Evolutionary conservation across 2,329 filamentous ascomycete genomes (phyloP).

Genomic region (Arthrobotrys megalospora): DNA sequence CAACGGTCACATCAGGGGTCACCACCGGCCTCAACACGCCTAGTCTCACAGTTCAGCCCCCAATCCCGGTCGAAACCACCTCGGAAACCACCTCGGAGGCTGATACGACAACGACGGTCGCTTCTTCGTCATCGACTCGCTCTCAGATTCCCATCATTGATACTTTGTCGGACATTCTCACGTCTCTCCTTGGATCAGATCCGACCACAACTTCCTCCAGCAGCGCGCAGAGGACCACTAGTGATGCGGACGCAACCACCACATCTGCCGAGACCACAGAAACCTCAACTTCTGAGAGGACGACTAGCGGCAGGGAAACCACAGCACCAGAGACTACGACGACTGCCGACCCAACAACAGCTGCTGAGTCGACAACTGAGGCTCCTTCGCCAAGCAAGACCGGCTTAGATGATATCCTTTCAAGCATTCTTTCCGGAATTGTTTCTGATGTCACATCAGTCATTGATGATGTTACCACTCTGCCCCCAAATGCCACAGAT

Average conservation of each 20-base stretch:
- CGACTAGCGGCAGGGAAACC: constrained; percentile 25
- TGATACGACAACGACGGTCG: constrained; percentile 8
- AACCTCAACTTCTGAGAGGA: constrained; percentile 18
- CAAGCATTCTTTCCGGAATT: constrained; percentile 40
- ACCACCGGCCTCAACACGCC: constrained; percentile 58
- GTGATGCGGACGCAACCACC: constrained; percentile 59
- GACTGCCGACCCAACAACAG: constrained; percentile 19
- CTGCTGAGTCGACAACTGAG: constrained; percentile 61
- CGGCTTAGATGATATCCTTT: constrained; percentile 58
- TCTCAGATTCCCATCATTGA: constrained; percentile 64
- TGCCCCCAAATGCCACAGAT: constrained; percentile 59
- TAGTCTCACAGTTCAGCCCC: constrained; percentile 37
- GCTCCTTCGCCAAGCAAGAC: constrained; percentile 44
- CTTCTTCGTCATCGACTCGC: constrained; percentile 51
- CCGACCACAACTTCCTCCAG: constrained; percentile 63
- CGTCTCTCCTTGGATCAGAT: constrained; percentile 65
- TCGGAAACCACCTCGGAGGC: constrained; percentile 1
- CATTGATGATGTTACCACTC: constrained; percentile 64
- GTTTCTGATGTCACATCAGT: constrained; percentile 65
- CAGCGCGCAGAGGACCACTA: constrained; percentile 22
- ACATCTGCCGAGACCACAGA: constrained; percentile 28
- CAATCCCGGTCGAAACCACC: constrained; percentile 48
- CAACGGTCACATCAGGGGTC: constrained; percentile 47
- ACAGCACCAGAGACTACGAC: constrained; percentile 10
- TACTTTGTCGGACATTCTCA: constrained; percentile 61